phyloP scores from a whole-genome alignment of 2,329 filamentous ascomycete species.

The Ceratocystis cacaofunesta region DNA sequence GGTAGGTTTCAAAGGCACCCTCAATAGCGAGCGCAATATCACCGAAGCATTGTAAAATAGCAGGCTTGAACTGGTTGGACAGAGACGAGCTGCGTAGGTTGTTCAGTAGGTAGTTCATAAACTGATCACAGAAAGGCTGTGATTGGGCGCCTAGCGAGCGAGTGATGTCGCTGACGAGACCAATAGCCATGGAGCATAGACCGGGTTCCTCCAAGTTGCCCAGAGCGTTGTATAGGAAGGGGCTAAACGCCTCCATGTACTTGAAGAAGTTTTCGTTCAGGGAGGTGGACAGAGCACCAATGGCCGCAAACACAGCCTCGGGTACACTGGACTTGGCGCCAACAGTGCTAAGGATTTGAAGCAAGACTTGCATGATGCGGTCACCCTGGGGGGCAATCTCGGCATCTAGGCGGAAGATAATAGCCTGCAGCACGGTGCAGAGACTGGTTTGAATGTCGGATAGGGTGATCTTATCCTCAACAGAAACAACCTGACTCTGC shows the following conservation, averaged over 20 bases:
- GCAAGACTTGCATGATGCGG: constrained; percentile 78
- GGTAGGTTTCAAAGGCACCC: constrained; percentile 81
- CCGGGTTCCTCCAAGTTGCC: constrained; percentile 90
- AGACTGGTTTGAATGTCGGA: constrained; percentile 98
- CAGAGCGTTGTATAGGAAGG: constrained; percentile 85
- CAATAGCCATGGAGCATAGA: constrained; percentile 93
- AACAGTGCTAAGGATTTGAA: constrained; percentile 64
- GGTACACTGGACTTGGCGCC: constrained; percentile 84
- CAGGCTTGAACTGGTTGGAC: constrained; percentile 93
- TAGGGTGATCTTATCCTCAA: constrained; percentile 88
- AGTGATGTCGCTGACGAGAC: constrained; percentile 90
- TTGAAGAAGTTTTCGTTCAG: constrained; percentile 86
- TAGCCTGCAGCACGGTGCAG: constrained; percentile 77
- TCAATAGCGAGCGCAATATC: constrained; percentile 93
- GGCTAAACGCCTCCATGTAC: constrained; percentile 93
- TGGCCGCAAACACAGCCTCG: constrained; percentile 80
- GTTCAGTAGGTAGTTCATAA: constrained; percentile 95
- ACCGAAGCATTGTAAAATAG: constrained; percentile 93
- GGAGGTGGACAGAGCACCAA: constrained; percentile 81
- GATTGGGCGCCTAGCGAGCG: constrained; percentile 79
- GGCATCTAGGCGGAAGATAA: constrained; percentile 78
- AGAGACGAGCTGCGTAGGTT: constrained; percentile 77
- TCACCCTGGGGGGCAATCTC: constrained; percentile 85
- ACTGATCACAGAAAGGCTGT: constrained; percentile 88
- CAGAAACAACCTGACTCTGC: constrained; percentile 85